Conservation (phyloP, 129 eudicot species). For the Pseudognaphalium luteoalbum region DNA sequence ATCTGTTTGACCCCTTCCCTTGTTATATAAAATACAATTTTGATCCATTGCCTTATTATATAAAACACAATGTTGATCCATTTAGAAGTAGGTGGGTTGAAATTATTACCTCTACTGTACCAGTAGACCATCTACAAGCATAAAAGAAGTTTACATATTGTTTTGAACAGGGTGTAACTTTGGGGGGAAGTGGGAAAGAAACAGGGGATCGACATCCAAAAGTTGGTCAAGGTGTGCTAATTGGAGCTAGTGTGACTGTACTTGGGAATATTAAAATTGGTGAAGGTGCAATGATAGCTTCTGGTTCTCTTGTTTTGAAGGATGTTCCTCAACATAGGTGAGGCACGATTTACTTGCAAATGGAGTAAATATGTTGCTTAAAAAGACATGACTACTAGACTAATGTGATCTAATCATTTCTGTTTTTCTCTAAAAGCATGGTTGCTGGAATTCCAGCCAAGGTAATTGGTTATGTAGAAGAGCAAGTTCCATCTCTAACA, state of each 20-base stretch:
- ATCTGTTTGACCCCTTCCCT: not conserved
- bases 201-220: conserved; percentile 74
- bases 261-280: conserved; percentile 70
- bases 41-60: not conserved
- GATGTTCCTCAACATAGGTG: conserved; percentile 80
- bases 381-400: not conserved
- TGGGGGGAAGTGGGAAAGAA: conserved; percentile 78
- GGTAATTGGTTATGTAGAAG: conserved; percentile 64
- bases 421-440: conserved; percentile 43
- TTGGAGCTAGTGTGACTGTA: conserved; percentile 70
- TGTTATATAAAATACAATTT: not conserved
- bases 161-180: conserved; percentile 61
- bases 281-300: conserved; percentile 77
- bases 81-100: not conserved
- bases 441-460: conserved; percentile 76
- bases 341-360: conserved; percentile 10
- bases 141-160: not conserved
- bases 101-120: not conserved
- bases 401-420: not conserved
- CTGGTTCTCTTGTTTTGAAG: conserved; percentile 66
- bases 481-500: conserved; percentile 70
- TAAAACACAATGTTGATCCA: not conserved
- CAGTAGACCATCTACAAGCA: not conserved
- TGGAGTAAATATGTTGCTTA: not conserved
- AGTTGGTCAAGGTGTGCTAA: conserved; percentile 69